Percentiles rank a stretch among this genome's conserved stretches.
These are phyloP conservation scores for Nakazawaea peltata DNA, from an alignment of 805 yeast species.

Conservation along the genomic window DNA sequence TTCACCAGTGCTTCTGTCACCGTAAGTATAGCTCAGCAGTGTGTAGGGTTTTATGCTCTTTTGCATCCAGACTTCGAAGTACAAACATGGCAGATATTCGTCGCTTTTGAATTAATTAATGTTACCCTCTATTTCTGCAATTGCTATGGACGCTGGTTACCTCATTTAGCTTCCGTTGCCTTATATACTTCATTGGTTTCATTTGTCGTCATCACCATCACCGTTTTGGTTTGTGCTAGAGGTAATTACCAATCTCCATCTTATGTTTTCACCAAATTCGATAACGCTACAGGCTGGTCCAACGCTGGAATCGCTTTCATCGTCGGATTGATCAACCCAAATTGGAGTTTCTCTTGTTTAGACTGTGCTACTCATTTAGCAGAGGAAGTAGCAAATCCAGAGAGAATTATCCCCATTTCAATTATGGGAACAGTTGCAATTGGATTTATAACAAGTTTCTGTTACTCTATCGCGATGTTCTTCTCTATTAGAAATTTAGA, in stretches of 20 bases:
- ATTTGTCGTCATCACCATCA: slow-evolving; percentile 43
- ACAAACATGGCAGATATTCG: slow-evolving; percentile 48
- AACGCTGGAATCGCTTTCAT: slow-evolving; percentile 53
- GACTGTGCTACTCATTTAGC: slow-evolving; percentile 70
- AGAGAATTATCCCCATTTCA: slow-evolving; percentile 51
- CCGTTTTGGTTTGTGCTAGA: slow-evolving; percentile 42
- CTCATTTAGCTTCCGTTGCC: slow-evolving; percentile 39
- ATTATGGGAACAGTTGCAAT: slow-evolving; percentile 57
- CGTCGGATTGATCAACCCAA: slow-evolving; percentile 64
- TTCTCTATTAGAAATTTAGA: slow-evolving; percentile 48
- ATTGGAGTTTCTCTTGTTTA: slow-evolving; percentile 62
- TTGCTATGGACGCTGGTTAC: slow-evolving; percentile 43
- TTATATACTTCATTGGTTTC: slow-evolving; percentile 45
- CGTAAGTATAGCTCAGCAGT: slow-evolving; percentile 41
- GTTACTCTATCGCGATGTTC: slow-evolving; percentile 48
- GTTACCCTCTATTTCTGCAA: slow-evolving; percentile 35
- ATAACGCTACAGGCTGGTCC: slow-evolving; percentile 55
- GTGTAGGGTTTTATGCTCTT: slow-evolving; percentile 39
- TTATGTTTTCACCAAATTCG: slow-evolving; percentile 46
- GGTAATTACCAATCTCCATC: slow-evolving; percentile 42
- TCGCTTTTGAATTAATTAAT: slow-evolving; percentile 38
- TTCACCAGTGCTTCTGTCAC: slow-evolving; percentile 57
- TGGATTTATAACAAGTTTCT: slow-evolving; percentile 54
- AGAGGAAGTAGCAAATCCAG: slow-evolving; percentile 55
- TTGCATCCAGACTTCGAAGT: slow-evolving; percentile 23